Conservation (phyloP, 371 early-diverging fungal genomes). For the Mortierella sp. region DNA sequence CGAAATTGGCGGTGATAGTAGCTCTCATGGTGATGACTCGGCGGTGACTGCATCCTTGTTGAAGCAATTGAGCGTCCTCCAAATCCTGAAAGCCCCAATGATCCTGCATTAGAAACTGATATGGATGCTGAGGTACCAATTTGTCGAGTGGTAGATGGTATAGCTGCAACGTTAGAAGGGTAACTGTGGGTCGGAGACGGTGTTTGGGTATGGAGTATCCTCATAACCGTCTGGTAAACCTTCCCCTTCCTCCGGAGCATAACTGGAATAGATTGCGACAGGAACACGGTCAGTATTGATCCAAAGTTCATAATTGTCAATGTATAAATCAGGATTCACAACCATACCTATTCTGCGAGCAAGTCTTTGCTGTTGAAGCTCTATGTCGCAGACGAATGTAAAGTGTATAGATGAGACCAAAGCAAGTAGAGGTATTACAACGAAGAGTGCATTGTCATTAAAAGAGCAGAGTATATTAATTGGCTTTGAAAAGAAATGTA, state of each 20-base stretch:
- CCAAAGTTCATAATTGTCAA: not conserved
- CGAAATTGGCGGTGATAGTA: not conserved
- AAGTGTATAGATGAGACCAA: not conserved
- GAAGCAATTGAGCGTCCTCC: not conserved
- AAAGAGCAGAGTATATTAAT: no score
- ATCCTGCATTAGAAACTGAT: not conserved
- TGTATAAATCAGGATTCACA: not conserved
- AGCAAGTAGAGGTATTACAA: not conserved
- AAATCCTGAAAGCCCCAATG: not conserved
- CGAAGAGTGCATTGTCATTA: constrained; percentile 8
- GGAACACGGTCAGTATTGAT: not conserved
- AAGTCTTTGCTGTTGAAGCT: not conserved
- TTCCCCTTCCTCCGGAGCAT: constrained; percentile 54
- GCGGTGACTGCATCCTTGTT: not conserved
- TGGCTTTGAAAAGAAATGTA: not conserved
- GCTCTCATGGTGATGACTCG: not conserved
- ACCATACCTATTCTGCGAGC: constrained; percentile 5
- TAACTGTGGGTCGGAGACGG: constrained; percentile 5
- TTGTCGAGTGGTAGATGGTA: not conserved
- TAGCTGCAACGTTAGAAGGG: not conserved
- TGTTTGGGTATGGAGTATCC: constrained; percentile 18
- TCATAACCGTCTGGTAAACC: constrained; percentile 36
- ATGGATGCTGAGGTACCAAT: not conserved
- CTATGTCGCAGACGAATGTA: not conserved
- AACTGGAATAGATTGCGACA: constrained; percentile 15